Evolutionary conservation across 1,284 basidiomycete genomes (phyloP), one percentile per base, ranked within the genome.

Genomic region (Ceratobasidium sp.): DNA sequence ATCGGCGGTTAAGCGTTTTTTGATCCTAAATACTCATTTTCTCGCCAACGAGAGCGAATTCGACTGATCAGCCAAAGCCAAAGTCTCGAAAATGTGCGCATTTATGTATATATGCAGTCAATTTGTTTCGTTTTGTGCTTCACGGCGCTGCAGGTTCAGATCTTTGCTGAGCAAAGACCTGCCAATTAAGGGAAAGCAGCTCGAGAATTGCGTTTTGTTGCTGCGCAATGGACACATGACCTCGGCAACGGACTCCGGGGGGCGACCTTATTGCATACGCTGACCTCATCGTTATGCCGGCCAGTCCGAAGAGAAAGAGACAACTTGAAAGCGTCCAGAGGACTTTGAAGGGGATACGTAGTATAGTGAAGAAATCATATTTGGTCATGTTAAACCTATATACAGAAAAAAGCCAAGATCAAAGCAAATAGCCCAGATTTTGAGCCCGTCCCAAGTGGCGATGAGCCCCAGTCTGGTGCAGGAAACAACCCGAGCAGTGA

Each of bases 31-130:
- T 66, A 29, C 64, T 24, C 7, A 13, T 48, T 66, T 51, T 66
- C 41, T 46, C 39, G 29, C 16, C 64, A 22, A 19, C 31, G 9
- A 53, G 49, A 66, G 31, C 64, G 49, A 66, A 51, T 49, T 66
- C 2, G 8, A 6, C 6, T 8, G 51, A 66, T 34, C 43, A 31
- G 24, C 8, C 22, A 13, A 41, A 49, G 58, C 13, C 37, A 61
- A 39, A 41, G 34, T 61, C 22, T 61, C 39, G 9, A 22, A 13
- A 24, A 27, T 54, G 22, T 7, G 34, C 34, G 0, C 1, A 6
- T 41, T n/a, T 34, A 27, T 31, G 16, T 24, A 31, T 16, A 61
- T 61, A 39, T 61, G 27, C 58, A 19, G 34, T 37, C 34, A 5
- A 8, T 34, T 34, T 3, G 34, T 24, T 56, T 56, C 53, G 53